Base-by-base conservation (phyloP, 2,329 filamentous ascomycete species). In the Colletotrichum gigasporum region DNA sequence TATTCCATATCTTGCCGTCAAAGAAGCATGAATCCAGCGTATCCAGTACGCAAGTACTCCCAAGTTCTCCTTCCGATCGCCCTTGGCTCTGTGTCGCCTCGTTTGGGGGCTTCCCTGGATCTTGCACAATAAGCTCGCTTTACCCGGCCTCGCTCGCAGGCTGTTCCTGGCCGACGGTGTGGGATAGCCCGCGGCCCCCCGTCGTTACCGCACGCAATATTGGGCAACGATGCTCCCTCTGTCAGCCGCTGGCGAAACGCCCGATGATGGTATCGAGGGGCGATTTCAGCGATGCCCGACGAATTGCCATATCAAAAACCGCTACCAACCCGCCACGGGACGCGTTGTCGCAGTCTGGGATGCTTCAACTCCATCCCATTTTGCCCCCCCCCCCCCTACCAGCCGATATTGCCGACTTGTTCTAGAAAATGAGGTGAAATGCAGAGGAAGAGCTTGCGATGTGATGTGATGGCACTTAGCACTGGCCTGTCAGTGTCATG, bases 401-500 rank as follows among this genome's bases (percentile, higher is more conserved):
- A 20, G 45, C 60, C 45, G 45, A 44, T 26, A 24, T 41, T 47
- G 28, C 32, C 20, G 18, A 52, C n/a, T 12, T 18, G 37, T 63
- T 47, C 54, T 53, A 32, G 53, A 57, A 63, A 50, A 50, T 9
- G 20, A 12, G 16, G 39, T 20, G 34, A 42, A 34, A 53, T 59
- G 54, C 39, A 20, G 16, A 32, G 20, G 11, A 16, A 59, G 22
- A 22, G 24, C 20, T 28, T 28, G n/a, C 26, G 26, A 18, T 35
- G 39, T 47, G 37, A 22, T 35, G 39, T 47, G 37, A 22, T 22
- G n/a, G n/a, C 37, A 24, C 20, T 12, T 11, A 8, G 37, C 54
- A 59, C 37, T 16, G 45, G 10, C 53, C 35, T 35, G 45, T 45
- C 53, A 26, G 58, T 50, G 45, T 52, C 60, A 58, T 63, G 54